Evolutionary conservation across 768 basidiomycete species (phyloP).

Genomic region (Macrolepiota albuminosa): DNA sequence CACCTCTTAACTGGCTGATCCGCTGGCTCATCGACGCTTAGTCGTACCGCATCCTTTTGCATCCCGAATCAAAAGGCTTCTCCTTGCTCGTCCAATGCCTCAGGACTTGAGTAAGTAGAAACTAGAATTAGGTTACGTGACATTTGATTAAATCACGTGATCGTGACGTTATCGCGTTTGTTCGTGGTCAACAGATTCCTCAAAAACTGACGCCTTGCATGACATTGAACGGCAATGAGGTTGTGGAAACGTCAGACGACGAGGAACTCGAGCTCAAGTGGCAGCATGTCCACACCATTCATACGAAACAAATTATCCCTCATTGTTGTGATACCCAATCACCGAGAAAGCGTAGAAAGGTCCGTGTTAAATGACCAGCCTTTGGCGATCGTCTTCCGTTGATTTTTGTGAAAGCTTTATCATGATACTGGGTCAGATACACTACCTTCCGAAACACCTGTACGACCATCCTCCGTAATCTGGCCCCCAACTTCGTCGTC

Average conservation of each 20-base stretch:
- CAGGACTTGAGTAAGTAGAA: neutral
- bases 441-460: neutral
- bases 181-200: neutral
- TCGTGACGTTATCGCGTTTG: slow-evolving; percentile 11
- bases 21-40: neutral
- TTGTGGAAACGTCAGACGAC: slow-evolving; percentile 60
- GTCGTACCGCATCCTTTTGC: neutral
- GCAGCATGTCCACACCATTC: neutral
- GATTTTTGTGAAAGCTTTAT: neutral
- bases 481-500: slow-evolving; percentile 2
- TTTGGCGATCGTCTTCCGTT: neutral
- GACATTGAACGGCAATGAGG: slow-evolving; percentile 35
- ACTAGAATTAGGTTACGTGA: neutral
- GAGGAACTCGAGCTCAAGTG: slow-evolving; percentile 51
- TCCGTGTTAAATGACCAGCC: slow-evolving; percentile 2
- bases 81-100: neutral
- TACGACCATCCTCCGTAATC: neutral
- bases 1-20: neutral
- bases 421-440: neutral
- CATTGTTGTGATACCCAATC: slow-evolving; percentile 12
- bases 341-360: slow-evolving; percentile 19
- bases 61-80: no score
- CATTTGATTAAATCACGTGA: neutral
- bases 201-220: neutral
- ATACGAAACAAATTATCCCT: neutral